Evolutionary conservation across 2,329 filamentous ascomycete genomes (phyloP), one percentile per base, ranked within the genome.

Genomic region (Alternaria incomplexa): DNA sequence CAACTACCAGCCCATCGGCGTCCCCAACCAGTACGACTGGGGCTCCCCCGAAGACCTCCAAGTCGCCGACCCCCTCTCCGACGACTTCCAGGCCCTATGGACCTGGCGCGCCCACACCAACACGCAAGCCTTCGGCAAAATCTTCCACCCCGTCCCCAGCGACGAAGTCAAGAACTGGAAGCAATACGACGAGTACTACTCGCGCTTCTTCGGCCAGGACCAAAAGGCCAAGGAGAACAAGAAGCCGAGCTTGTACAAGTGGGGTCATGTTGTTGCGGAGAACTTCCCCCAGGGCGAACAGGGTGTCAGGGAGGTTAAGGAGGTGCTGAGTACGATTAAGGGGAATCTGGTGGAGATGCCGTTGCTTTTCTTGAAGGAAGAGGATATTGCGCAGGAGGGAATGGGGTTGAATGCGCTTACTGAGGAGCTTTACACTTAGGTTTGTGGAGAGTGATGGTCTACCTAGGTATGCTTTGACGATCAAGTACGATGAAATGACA

Each of bases 341-440:
- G 83, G 83, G n/a, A 84, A 78, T 17, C 67, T 85, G 52, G 83
- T 97, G 8, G 92, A 97, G 84, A 97, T 97, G 94, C 93, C 93
- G 26, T 83, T 97, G 70, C 84, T 93, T 68, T 97, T 97, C 83
- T 83, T 97, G 78, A 90, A 91, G 72, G 91, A 93, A 32, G 87
- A 93, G 73, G 93, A 97, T 78, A 90, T 97, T 78, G 95, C 94
- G 5, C 90, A 93, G 84, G 88, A 93, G 70, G 93, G 93, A 0
- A 72, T 97, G 73, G 85, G 86, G 22, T 66, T 85, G 66, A 85
- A 85, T 70, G 79, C 81, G 22, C 77, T 84, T 61, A 84, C 83
- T 1, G 83, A 84, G 74, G 81, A 82, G 61, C 72, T 85, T 17
- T 85, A 85, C 73, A 84, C 83, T 23, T 84, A 70, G 52, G 23